Conservation (phyloP, 257 asterid genomes). For the Scutellaria baicalensis region DNA sequence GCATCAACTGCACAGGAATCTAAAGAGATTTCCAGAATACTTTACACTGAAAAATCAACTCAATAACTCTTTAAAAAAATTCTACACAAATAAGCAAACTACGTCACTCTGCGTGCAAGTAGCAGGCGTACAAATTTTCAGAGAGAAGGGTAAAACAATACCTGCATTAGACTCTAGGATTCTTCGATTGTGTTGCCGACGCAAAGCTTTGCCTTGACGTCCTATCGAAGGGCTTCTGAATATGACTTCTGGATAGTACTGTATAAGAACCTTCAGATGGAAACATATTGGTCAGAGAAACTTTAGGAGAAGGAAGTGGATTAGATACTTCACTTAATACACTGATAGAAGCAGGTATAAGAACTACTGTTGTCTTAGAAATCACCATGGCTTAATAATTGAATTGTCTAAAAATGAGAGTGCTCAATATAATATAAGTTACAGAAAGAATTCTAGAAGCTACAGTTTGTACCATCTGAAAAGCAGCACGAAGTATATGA, state of each 20-base stretch:
- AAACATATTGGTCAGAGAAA: constrained; percentile 13
- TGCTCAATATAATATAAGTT: background rate
- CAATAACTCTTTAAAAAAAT: background rate
- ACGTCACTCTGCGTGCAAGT: constrained; percentile 1
- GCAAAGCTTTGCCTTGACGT: constrained; percentile 93
- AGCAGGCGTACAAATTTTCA: constrained; percentile 12
- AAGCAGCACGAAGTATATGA: constrained; percentile 90
- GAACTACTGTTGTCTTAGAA: background rate
- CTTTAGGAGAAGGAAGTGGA: background rate
- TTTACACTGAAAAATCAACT: background rate
- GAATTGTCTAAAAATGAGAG: background rate
- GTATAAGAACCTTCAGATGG: constrained; percentile 58
- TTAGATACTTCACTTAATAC: background rate
- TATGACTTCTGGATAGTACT: constrained; percentile 54
- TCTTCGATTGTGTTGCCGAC: constrained; percentile 72
- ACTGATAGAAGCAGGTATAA: background rate
- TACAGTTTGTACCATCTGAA: constrained; percentile 58
- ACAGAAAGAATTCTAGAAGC: background rate
- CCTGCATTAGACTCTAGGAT: constrained; percentile 45
- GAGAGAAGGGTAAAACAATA: constrained; percentile 17
- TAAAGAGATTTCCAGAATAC: background rate
- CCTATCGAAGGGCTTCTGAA: constrained; percentile 58
- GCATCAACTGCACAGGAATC: background rate
- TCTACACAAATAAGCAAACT: background rate
- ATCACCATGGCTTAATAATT: constrained; percentile 2